These are phyloP conservation scores for Botrytis sinoallii DNA, from an alignment of 2,329 filamentous ascomycete genomes.

Conservation along the genomic window DNA sequence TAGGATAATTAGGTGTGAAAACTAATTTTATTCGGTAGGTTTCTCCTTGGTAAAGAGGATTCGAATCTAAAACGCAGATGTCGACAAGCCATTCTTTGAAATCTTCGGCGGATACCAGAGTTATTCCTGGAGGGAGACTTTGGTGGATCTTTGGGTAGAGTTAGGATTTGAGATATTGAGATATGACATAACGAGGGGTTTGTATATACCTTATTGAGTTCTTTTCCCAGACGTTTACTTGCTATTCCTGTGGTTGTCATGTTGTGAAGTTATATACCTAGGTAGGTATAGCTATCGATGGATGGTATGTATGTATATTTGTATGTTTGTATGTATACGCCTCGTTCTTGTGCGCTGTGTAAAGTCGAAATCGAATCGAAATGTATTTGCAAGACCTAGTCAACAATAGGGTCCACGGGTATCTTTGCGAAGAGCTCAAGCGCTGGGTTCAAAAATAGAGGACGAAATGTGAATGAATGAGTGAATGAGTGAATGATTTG, in stretches of 20 bases:
- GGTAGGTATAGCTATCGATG: background rate
- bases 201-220: constrained; percentile 52
- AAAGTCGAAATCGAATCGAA: background rate
- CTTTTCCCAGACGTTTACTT: constrained; percentile 57
- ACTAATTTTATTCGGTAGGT: constrained; percentile 83
- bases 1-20: constrained; percentile 83
- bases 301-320: background rate
- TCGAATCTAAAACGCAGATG: constrained; percentile 83
- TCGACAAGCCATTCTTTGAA: constrained; percentile 91
- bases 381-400: background rate
- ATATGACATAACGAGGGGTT: background rate
- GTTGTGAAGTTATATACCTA: background rate
- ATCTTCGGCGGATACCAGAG: constrained; percentile 75
- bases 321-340: background rate
- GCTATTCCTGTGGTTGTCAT: constrained; percentile 38
- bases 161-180: background rate
- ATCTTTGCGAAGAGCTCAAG: background rate
- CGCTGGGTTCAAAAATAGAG: too few species aligned
- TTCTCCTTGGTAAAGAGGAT: constrained; percentile 80
- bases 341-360: background rate
- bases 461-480: background rate
- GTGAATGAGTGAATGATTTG: background rate
- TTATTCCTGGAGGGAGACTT: constrained; percentile 62
- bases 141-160: constrained; percentile 33
- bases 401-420: background rate